Base-by-base conservation (phyloP, 2,329 filamentous ascomycete genomes). In the Xylaria multiplex region DNA sequence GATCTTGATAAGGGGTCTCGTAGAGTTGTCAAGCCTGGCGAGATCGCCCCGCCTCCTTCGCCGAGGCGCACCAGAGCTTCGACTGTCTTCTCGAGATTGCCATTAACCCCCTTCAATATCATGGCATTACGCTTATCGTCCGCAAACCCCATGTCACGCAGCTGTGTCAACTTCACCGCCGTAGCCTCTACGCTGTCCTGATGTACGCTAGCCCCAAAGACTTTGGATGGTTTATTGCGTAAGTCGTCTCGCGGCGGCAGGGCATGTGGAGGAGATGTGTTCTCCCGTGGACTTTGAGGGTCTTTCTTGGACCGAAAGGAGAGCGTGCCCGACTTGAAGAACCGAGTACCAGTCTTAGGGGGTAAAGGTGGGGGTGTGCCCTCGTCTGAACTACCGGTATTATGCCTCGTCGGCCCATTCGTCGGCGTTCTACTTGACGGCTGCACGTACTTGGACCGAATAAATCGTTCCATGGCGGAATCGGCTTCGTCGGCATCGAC, bases 401-500 rank as follows among this genome's bases (percentile, higher is more conserved):
- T 81, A 55, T 77, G 78, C 67, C 77, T 77, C 57, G 71, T 79
- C 66, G 69, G 76, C 45, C 70, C 78, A 69, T 72, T 78, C 69
- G 73, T 76, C 69, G 54, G 78, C 74, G 65, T 81, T 59, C 69
- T 61, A 32, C 55, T 81, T 45, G 70, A 53, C n/a, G 65, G 81
- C 72, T 90, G 89, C 76, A 94, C 89, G 79, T 99, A 99, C 79
- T 99, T 99, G 75, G 95, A 90, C 67, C 95, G 86, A 72, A 99
- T 97, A 79, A 95, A 98, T 67, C 93, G 88, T 80, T 99, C 96
- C 91, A 99, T 96, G 32, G 92, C 93, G 11, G 92, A 91, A 77
- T 99, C 95, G 55, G 91, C 92, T 81, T 98, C 94, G 80, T 99
- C 96, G 45, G 88, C 88, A 76, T 98, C 96, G 72, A 97, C 86